Evolutionary conservation across 2,329 filamentous ascomycete genomes (phyloP), one percentile per base, ranked within the genome.

Genomic region (Stagonosporopsis rhizophila): DNA sequence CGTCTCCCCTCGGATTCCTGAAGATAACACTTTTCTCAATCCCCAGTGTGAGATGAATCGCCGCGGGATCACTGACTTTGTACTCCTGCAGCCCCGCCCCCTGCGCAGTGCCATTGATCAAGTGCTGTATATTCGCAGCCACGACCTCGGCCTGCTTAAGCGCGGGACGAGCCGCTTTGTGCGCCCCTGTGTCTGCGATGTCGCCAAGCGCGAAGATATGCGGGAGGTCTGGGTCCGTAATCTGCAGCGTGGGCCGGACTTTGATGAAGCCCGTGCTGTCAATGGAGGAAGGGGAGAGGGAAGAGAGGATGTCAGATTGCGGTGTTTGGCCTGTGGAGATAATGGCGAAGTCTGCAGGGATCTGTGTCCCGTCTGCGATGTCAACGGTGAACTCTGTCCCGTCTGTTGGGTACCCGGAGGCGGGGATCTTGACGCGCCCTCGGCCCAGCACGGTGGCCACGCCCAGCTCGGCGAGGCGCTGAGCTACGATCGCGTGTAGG

Each of bases 191-290:
- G 3, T 35, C 82, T 4, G 85, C 82, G 4, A 90, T 84, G 59
- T 89, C 87, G 17, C 87, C 87, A n/a, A 85, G 81, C 1, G 83
- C 83, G 62, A 86, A 89, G 2, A 89, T 77, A 57, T 85, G 81
- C 1, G 80, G 77, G 8, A 82, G 75, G 0, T 59, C 55, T 2
- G 78, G 71, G 61, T 84, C 81, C 7, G 72, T 66, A 14, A 89
- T 75, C 58, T 89, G 86, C 28, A 89, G 76, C 0, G 82, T 86
- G 0, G 81, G 77, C 44, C 81, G 80, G 22, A 89, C 83, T 1
- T 76, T 75, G 61, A 88, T 81, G 54, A 82, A 79, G 1, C 81
- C 79, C 3, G 71, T 60, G 19, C 53, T 52, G 0, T 81, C 78
- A 51, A 86, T 78, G 3, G 78, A 74, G 0, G 65, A 52, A 0